These are phyloP conservation scores for Tolypocladium capitatum DNA, from an alignment of 2,329 filamentous ascomycete species.

Conservation along the genomic window DNA sequence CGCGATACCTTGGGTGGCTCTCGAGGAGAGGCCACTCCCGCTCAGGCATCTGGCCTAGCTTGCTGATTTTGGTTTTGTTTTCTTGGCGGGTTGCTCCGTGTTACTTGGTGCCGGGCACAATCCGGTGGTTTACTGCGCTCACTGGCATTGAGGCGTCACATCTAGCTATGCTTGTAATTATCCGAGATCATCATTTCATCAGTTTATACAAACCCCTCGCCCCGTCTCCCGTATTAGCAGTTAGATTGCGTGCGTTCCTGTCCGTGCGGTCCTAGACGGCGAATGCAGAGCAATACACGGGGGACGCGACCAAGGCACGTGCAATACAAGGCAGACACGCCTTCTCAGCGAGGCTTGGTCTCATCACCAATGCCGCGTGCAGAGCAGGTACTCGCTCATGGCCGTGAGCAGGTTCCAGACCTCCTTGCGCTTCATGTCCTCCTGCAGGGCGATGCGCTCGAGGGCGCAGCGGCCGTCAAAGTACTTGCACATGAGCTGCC, in stretches of 20 bases:
- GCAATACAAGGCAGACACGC: neutral
- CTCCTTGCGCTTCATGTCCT: constrained; percentile 77
- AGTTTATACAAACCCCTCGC: neutral
- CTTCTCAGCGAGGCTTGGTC: too few relatives aligned
- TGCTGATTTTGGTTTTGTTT: neutral
- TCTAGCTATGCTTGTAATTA: neutral
- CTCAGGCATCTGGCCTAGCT: neutral
- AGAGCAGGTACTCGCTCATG: constrained; percentile 57
- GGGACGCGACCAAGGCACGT: neutral
- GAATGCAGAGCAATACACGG: neutral
- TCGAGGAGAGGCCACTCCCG: constrained; percentile 3
- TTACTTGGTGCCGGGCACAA: neutral
- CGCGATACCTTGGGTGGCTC: constrained; percentile 8
- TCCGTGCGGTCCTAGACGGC: neutral
- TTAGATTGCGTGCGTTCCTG: neutral
- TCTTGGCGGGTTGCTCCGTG: neutral
- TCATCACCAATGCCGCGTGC: constrained; percentile 54
- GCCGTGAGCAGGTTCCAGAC: constrained; percentile 52
- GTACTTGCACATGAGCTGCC: constrained; percentile 67
- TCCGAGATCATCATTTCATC: neutral
- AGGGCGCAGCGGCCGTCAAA: constrained; percentile 77
- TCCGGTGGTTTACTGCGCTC: neutral
- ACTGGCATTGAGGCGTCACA: neutral
- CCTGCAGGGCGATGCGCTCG: constrained; percentile 74
- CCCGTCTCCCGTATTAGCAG: neutral